Conservation (phyloP, 83 land plant species). For the Larix sibirica region DNA sequence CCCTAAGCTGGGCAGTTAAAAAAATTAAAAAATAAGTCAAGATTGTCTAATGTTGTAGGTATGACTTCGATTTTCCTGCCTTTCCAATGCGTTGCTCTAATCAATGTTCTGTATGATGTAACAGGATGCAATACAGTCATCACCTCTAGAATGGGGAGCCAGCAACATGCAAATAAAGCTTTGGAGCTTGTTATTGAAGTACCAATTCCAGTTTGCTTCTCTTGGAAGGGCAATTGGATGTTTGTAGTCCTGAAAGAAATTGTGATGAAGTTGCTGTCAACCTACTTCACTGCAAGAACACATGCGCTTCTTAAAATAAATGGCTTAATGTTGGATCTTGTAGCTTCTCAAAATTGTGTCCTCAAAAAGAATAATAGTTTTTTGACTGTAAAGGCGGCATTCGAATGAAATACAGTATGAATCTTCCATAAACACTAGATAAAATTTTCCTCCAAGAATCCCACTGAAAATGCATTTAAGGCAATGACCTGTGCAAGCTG, state of each 20-base stretch:
- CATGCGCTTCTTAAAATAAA: not conserved
- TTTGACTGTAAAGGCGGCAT: not conserved
- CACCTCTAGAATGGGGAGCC: conserved; percentile 9
- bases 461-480: conserved; percentile 1
- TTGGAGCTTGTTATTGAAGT: not conserved
- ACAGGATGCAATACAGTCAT: conserved; percentile 4
- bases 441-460: not conserved
- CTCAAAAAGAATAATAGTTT: conserved; percentile 4
- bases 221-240: not conserved
- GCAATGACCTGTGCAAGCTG: conserved; percentile 2
- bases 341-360: not conserved
- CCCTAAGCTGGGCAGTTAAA: not conserved
- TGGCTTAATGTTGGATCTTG: conserved; percentile 3
- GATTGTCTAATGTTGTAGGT: not conserved
- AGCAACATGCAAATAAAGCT: not conserved
- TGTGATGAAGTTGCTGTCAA: not conserved
- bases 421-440: conserved; percentile 3
- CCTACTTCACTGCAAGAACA: not conserved
- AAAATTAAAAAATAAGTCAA: not conserved
- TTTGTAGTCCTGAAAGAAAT: not conserved
- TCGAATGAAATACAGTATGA: not conserved
- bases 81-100: not conserved
- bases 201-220: not conserved
- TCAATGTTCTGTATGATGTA: not conserved
- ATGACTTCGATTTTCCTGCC: not conserved